Evolutionary conservation across 345 rosid species (phyloP).

Genomic region (Aethionema arabicum): DNA sequence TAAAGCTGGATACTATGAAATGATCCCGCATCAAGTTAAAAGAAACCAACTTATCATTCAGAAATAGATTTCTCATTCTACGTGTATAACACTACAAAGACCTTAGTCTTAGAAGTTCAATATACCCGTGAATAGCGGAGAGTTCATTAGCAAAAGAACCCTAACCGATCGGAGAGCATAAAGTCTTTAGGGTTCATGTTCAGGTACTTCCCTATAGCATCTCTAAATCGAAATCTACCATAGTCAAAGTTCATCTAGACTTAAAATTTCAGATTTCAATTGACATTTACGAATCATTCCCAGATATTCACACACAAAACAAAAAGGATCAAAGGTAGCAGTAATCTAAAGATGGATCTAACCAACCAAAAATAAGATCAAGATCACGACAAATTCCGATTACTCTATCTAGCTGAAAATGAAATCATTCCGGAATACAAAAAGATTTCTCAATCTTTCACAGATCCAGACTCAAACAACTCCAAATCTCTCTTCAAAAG

Average conservation of each 20-base stretch:
- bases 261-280: conserved; percentile 16
- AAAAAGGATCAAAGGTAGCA: neutral
- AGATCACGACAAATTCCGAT: neutral
- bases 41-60: neutral
- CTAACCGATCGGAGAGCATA: neutral
- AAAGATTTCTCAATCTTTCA: neutral
- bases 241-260: conserved; percentile 11
- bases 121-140: conserved; percentile 11
- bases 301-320: conserved; percentile 1
- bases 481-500: conserved; percentile 25
- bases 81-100: neutral
- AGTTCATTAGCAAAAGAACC: conserved; percentile 1
- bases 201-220: neutral
- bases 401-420: conserved; percentile 4
- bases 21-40: neutral
- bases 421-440: conserved; percentile 12
- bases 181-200: neutral
- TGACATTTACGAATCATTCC: conserved; percentile 20
- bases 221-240: neutral
- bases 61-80: conserved; percentile 1
- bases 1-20: neutral
- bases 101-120: conserved; percentile 9
- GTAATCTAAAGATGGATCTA: conserved; percentile 28
- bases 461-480: conserved; percentile 16
- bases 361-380: neutral